A percentile compares a stretch with the other conserved stretches of the same genome.
phyloP scores from a whole-genome alignment of 768 basidiomycete species.

The Lenzites betulinus region DNA sequence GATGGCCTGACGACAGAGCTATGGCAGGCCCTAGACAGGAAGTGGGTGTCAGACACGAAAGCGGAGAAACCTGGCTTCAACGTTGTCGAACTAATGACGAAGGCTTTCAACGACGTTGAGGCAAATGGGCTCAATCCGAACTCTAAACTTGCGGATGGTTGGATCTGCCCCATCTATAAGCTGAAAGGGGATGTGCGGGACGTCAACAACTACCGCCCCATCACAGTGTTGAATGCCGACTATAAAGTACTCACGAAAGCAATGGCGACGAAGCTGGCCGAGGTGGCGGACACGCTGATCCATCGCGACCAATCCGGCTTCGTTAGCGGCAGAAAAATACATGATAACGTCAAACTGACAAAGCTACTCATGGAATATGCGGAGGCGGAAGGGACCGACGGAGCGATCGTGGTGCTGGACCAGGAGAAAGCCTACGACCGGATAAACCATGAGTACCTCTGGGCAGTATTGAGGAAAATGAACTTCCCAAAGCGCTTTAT shows the following conservation, averaged over 20 bases:
- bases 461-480: conserved; percentile 1
- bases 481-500: conserved; percentile 20
- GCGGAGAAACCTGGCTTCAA: background rate
- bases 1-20: background rate
- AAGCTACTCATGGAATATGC: conserved; percentile 19
- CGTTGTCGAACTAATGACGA: background rate
- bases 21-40: background rate
- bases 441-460: conserved; percentile 21
- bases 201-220: no score
- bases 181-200: no score
- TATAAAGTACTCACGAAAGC: conserved; percentile 34
- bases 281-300: conserved; percentile 21
- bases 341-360: conserved; percentile 34
- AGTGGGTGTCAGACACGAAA: background rate
- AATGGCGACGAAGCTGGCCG: conserved; percentile 22
- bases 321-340: conserved; percentile 34
- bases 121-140: background rate
- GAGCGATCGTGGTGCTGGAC: no score
- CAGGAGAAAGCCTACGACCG: no score
- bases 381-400: conserved; percentile 11
- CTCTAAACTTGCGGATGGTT: conserved; percentile 32
- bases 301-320: conserved; percentile 44
- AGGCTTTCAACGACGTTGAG: conserved; percentile 2
- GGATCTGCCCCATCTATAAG: no score
- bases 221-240: no score